Base-by-base conservation (phyloP, 1,284 basidiomycete genomes). In the Tylopilus sp. region DNA sequence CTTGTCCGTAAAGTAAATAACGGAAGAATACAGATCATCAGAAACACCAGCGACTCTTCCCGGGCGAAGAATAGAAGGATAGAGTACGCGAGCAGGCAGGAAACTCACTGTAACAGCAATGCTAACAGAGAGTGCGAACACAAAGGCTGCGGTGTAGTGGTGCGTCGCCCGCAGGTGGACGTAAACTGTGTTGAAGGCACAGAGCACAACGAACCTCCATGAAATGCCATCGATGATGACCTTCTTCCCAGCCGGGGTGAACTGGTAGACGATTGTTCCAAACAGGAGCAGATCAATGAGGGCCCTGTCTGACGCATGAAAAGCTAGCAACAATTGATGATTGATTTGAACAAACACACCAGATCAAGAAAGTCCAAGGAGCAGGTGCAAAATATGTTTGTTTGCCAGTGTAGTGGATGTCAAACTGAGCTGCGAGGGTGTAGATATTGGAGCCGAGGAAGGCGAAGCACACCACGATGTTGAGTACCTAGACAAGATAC, bases 381-480 rank as follows among this genome's bases (percentile, higher is more conserved):
- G 90, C 89, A 29, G 94, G 93, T 1, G 92, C 94, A 52, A 97
- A 73, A 67, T 93, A 97, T 6, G 92, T 95, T 59, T 88, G 82
- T 67, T 89, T 89, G 44, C 78, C 81, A 53, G 73, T 68, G 63
- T 74, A 80, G 70, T 89, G 89, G 44, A 84, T 77, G 59, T 81
- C 81, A 38, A 78, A 74, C 0, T 86, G 86, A 0, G 82, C 78
- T 3, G 90, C 82, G 53, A 92, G 78, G 38, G 84, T 84, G 75
- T 94, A 96, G 47, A 92, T 77, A 69, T 95, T 95, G 53, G 85
- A 88, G 31, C 90, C 88, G n/a, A 93, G 74, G 74, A 94, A 91
- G 58, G 88, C 71, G 59, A 89, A 73, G 64, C 89, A 92, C 38
- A 84, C 80, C 45, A 89, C 49, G 44, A 95, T 74, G 69, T 97